Evolutionary conservation across 2,329 filamentous ascomycete genomes (phyloP).

Genomic region (Nannizziopsis barbatae): DNA sequence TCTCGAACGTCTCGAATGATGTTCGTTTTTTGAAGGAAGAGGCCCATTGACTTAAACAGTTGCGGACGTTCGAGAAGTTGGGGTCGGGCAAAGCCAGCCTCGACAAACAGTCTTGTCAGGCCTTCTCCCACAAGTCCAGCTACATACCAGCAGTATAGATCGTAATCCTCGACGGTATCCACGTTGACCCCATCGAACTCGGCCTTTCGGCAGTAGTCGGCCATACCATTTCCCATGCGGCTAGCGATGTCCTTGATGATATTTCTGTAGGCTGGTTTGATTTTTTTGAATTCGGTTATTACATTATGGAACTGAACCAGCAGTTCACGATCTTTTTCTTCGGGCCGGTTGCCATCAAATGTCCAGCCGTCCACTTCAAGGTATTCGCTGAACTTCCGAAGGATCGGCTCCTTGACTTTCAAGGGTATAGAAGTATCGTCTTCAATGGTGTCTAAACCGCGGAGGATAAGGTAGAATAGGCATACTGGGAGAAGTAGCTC

Average conservation of each 20-base stretch:
- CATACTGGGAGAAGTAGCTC: constrained; percentile 82
- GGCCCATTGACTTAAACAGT: constrained; percentile 89
- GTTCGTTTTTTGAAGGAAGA: constrained; percentile 96
- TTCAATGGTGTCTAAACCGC: constrained; percentile 94
- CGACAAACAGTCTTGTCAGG: constrained; percentile 78
- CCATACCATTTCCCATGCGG: constrained; percentile 98
- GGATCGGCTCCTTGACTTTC: constrained; percentile 69
- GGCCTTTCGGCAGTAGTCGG: constrained; percentile 79
- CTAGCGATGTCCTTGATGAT: constrained; percentile 88
- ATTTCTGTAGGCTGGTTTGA: constrained; percentile 70
- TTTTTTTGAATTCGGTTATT: constrained; percentile 71
- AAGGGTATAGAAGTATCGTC: constrained; percentile 91
- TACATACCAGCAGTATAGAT: constrained; percentile 95
- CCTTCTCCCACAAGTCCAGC: constrained; percentile 97
- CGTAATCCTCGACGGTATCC: constrained; percentile 75
- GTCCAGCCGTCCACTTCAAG: constrained; percentile 83
- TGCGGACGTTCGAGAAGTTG: constrained; percentile 66
- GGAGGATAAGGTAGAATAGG: constrained; percentile 85
- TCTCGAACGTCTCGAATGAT: constrained; percentile 94
- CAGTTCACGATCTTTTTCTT: constrained; percentile 89
- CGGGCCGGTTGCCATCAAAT: constrained; percentile 70
- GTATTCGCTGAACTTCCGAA: constrained; percentile 69
- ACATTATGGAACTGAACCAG: constrained; percentile 87
- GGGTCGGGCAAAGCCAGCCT: constrained; percentile 74
- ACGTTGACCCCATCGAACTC: constrained; percentile 71